Conservation (phyloP, 1,139 yeast species). For the Lizanozyma gosingica region DNA sequence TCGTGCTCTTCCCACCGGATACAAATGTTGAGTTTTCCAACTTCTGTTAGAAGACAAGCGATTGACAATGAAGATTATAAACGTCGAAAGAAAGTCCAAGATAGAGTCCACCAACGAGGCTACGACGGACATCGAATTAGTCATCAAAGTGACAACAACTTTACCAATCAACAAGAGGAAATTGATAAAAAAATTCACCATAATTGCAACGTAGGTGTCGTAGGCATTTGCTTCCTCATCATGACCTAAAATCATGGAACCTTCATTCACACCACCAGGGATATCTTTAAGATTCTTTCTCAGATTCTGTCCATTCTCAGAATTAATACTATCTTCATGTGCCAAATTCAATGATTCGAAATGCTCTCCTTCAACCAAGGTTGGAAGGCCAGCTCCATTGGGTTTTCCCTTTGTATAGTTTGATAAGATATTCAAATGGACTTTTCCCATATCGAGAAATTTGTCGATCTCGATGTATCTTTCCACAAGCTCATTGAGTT, state of each 20-base stretch:
- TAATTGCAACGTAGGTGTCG: conserved; percentile 50
- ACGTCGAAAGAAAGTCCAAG: conserved; percentile 65
- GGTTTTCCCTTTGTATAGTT: conserved; percentile 27
- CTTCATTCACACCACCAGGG: conserved; percentile 52
- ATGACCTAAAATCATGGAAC: conserved; percentile 44
- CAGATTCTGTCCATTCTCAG: conserved; percentile 10
- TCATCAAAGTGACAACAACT: conserved; percentile 48
- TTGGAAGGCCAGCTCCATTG: conserved; percentile 32
- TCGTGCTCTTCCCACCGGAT: conserved; percentile 67
- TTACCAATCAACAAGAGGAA: conserved; percentile 55
- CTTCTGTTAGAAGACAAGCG: conserved; percentile 47
- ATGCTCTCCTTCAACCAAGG: conserved; percentile 14
- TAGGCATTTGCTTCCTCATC: conserved; percentile 33
- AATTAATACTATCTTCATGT: conserved; percentile 6
- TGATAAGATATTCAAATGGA: conserved; percentile 56
- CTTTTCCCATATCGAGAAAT: conserved; percentile 58
- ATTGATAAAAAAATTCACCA: conserved; percentile 57
- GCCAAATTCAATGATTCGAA: conserved; percentile 1
- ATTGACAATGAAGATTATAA: conserved; percentile 61
- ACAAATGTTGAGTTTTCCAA: conserved; percentile 36
- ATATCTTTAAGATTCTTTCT: conserved; percentile 24
- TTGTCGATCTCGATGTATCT: conserved; percentile 54
- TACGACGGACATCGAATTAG: conserved; percentile 63
- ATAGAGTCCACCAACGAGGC: conserved; percentile 75
- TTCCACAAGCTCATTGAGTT: conserved; percentile 53